Base-by-base conservation (phyloP, 2,329 filamentous ascomycete species). In the Fusarium solani-melongenae region DNA sequence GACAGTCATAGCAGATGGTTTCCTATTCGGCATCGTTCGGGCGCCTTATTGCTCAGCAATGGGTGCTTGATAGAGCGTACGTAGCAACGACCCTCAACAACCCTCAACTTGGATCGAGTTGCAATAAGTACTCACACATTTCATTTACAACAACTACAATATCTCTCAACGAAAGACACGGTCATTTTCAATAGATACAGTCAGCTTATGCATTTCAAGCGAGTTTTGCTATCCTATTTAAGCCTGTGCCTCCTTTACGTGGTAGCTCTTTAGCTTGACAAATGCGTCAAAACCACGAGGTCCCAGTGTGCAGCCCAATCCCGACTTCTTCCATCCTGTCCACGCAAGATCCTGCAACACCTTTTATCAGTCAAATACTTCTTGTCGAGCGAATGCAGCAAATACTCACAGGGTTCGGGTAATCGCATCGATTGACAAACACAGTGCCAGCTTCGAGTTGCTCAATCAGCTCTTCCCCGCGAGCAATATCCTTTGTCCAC, bases 321-420 rank as follows among this genome's bases (percentile, higher is more conserved):
- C 95, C 68, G 94, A 98, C 81, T 97, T 94, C 86, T 98, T 98
- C 94, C 94, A 98, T 11, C 95, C 95, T 2, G 95, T 96, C 94
- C 94, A 97, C 20, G 94, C 94, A 74, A 97, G 89, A 82, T 97
- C 94, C 93, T 95, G 31, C 3, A 15, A 3, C 15, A 29, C 11
- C 94, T 7, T 15, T 22, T 33, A 4, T 34, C 2, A 34, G 24
- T 29, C 4, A 34, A 12, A 20, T 15, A 3, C 1, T 46, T 24
- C 7, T 15, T 15, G 14, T 41, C 10, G 11, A 41, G 20, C 1
- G 6, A 39, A 39, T 12, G 38, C 9, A 12, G 36, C 9, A 20
- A 12, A 22, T 5, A 33, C 51, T 55, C 20, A 55, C 51, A 20
- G 51, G 51, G 51, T 34, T 55, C 7, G 51, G 51, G 20, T 55